Evolutionary conservation across 768 basidiomycete species (phyloP).

Genomic region (Rhizopogon vinicolor): DNA sequence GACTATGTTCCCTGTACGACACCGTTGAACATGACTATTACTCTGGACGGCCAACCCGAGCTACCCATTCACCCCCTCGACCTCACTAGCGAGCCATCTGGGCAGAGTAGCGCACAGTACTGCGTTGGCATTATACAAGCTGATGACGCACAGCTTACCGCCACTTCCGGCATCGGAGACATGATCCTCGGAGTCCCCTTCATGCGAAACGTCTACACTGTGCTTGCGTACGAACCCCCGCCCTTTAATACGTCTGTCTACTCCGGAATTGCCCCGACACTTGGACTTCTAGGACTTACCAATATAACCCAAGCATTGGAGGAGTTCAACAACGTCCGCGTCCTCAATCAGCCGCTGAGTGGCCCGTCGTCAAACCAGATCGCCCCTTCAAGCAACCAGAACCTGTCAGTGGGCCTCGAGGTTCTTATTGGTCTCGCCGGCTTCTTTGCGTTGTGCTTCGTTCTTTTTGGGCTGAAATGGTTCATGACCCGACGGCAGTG

Average conservation of each 20-base stretch:
- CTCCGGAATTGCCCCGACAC: conserved; percentile 30
- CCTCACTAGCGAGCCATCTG: conserved; percentile 46
- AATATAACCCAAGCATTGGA: conserved; percentile 55
- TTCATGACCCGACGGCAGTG: conserved; percentile 37
- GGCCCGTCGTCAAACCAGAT: conserved; percentile 9
- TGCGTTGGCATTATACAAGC: conserved; percentile 71
- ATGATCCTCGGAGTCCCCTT: conserved; percentile 80
- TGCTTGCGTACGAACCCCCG: conserved; percentile 62
- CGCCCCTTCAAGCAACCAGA: conserved; percentile 17
- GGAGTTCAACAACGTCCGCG: conserved; percentile 68
- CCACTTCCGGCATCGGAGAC: conserved; percentile 44
- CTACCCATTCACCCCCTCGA: conserved; percentile 75
- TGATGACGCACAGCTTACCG: conserved; percentile 37
- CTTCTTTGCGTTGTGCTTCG: conserved; percentile 52
- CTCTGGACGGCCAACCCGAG: conserved; percentile 51
- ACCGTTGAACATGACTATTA: conserved; percentile 69
- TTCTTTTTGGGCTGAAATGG: conserved; percentile 54
- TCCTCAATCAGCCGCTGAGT: conserved; percentile 56
- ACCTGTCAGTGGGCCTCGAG: conserved; percentile 54
- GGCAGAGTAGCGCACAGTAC: conserved; percentile 34
- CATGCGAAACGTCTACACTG: conserved; percentile 70
- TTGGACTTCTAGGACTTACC: conserved; percentile 64
- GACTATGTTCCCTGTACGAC: conserved; percentile 73
- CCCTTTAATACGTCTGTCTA: conserved; percentile 31
- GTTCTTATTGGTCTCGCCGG: conserved; percentile 56